These are phyloP conservation scores for Ramularia endophylla DNA, from an alignment of 2,329 filamentous ascomycete species.

Conservation along the genomic window DNA sequence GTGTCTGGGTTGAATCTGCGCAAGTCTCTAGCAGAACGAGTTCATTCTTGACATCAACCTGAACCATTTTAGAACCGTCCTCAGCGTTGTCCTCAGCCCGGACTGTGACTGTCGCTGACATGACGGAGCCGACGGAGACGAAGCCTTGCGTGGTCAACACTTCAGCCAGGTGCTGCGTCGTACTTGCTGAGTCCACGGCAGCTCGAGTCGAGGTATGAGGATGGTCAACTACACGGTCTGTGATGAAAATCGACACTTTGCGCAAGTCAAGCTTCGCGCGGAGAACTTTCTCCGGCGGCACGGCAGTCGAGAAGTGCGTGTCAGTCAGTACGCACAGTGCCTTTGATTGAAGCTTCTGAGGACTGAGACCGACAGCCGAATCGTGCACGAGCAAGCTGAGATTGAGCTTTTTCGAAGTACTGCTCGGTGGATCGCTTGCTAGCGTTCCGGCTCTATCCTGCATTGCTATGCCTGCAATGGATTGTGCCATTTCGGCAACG, in stretches of 20 bases:
- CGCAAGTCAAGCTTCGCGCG: slow-evolving; percentile 62
- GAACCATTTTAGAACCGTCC: slow-evolving; percentile 60
- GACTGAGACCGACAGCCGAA: slow-evolving; percentile 79
- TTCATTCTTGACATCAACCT: slow-evolving; percentile 78
- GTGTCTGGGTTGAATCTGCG: slow-evolving; percentile 91
- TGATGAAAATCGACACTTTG: slow-evolving; percentile 76
- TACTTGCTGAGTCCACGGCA: slow-evolving; percentile 14
- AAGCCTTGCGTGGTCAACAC: slow-evolving; percentile 61
- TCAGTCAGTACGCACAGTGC: slow-evolving; percentile 73
- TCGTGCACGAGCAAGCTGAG: slow-evolving; percentile 73
- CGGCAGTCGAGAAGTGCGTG: slow-evolving; percentile 60
- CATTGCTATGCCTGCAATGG: slow-evolving; percentile 53
- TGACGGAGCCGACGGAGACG: slow-evolving; percentile 81
- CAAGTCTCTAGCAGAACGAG: slow-evolving; percentile 90
- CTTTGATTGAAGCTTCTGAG: slow-evolving; percentile 68
- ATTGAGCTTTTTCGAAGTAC: slow-evolving; percentile 42
- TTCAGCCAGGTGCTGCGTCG: slow-evolving; percentile 31
- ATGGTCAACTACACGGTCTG: slow-evolving; percentile 61
- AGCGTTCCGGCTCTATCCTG: slow-evolving; percentile 51
- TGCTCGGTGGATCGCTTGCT: slow-evolving; percentile 20
- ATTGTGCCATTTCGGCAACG: slow-evolving; percentile 68
- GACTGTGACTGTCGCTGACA: slow-evolving; percentile 66
- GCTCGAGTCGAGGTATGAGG: slow-evolving; percentile 22
- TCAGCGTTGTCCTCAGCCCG: slow-evolving; percentile 54
- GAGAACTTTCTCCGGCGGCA: slow-evolving; percentile 61